These are phyloP conservation scores for Penicillium sp. DNA, from an alignment of 2,329 filamentous ascomycete species.

Conservation along the genomic window DNA sequence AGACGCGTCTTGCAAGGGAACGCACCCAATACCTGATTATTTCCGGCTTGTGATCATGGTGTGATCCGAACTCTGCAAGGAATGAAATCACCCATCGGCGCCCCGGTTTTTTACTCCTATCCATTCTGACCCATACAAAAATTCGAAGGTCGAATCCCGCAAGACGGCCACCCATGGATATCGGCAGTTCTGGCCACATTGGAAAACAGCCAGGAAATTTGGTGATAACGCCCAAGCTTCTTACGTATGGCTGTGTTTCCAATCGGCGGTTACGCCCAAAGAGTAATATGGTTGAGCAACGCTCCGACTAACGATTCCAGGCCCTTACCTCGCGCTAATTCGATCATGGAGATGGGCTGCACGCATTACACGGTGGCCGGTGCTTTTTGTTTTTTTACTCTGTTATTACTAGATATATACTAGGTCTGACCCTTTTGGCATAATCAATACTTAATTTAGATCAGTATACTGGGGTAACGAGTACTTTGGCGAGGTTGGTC, in stretches of 20 bases:
- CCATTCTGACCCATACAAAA: neutral
- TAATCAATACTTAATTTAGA: neutral
- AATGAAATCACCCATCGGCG: slow-evolving; percentile 1
- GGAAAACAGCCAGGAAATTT: neutral
- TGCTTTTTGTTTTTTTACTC: slow-evolving; percentile 1
- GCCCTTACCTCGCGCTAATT: slow-evolving; percentile 18
- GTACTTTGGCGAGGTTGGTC: neutral
- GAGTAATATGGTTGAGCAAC: slow-evolving; percentile 19
- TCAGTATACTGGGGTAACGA: neutral
- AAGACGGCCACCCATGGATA: neutral
- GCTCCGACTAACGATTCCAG: slow-evolving; percentile 3
- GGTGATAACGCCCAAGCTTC: neutral
- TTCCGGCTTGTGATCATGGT: slow-evolving; percentile 19
- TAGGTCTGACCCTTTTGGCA: neutral
- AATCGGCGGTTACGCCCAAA: slow-evolving; percentile 20
- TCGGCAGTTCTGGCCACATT: neutral
- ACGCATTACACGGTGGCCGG: neutral
- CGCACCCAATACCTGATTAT: neutral
- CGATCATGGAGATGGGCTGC: neutral
- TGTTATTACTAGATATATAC: neutral
- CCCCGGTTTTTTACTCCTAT: neutral
- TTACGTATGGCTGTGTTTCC: slow-evolving; percentile 17
- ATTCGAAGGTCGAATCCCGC: neutral
- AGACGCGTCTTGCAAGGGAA: neutral
- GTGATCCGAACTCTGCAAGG: slow-evolving; percentile 14